Percentiles rank a stretch among this genome's conserved stretches.
phyloP scores from a whole-genome alignment of 1,284 basidiomycete genomes.

The Leccinum griseonigrum region DNA sequence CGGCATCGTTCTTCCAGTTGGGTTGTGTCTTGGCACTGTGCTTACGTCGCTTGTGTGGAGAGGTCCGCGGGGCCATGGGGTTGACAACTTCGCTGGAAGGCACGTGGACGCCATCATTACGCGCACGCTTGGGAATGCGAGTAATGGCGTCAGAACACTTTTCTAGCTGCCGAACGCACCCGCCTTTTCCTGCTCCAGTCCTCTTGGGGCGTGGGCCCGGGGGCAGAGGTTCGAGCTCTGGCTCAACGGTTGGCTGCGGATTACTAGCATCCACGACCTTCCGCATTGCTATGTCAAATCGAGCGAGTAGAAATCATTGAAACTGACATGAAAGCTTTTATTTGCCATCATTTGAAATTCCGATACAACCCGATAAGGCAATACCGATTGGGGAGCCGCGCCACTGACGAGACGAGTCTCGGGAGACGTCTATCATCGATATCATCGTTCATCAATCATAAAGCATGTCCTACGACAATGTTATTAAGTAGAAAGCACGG shows the following conservation, averaged over 20 bases:
- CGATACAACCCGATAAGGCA: no score
- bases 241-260: not conserved
- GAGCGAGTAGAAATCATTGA: not conserved
- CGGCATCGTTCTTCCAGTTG: not conserved
- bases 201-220: not conserved
- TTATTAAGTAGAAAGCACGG: no score
- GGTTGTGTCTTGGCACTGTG: not conserved
- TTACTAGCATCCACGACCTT: not conserved
- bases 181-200: not conserved
- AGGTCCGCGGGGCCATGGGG: not conserved
- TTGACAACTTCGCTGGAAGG: not conserved
- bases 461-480: not conserved
- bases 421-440: not conserved
- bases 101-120: not conserved
- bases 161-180: not conserved
- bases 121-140: not conserved
- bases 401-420: no score
- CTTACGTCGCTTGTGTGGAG: not conserved
- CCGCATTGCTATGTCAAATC: not conserved
- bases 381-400: no score
- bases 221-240: not conserved
- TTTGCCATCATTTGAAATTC: no score
- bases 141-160: not conserved
- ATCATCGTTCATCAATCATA: not conserved
- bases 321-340: no score